Base-by-base conservation (phyloP, 805 yeast species). In the Dipodascus albidus region DNA sequence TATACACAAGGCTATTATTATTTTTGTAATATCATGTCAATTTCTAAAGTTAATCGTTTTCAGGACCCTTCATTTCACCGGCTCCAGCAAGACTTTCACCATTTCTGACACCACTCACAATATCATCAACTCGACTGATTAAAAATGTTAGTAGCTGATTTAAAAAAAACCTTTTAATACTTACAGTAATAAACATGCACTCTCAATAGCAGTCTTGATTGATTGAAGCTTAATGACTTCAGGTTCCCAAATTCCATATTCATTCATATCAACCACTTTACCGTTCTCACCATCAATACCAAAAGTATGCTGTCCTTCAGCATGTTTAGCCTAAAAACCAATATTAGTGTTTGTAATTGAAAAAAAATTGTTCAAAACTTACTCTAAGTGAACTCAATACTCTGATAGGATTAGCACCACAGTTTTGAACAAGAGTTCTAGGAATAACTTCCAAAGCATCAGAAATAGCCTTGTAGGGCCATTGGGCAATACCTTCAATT, bases 381-480 rank as follows among this genome's bases (percentile, higher is more conserved):
- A 27, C 49, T 73, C 99, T 83, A 66, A 93, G 76, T 66, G 86
- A 93, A 1, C 98, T 83, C 60, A 93, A 76, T 20, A 87, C 75
- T 70, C 95, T 81, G 64, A 93, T 88, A 52, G 99, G 89, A 67
- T 89, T 90, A 33, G 96, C 98, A 65, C 99, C 99, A 61, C 98
- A 89, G 71, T 93, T 93, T 74, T 93, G 99, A 57, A 93, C 83
- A 66, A 93, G 79, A 2, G 99, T 93, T 74, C 99, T 83, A 62
- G 99, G 98, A 62, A 93, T 93, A 50, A 93, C 96, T 72, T 93
- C 99, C 75, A 93, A 85, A 0, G 99, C 98, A 73, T 93, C 98
- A 6, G 97, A 96, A 53, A 93, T 98, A 2, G 98, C 97, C 71
- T 87, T 93, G 71, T 93, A 93, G 50, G 99, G 99, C 96, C 96